phyloP scores from a whole-genome alignment of 805 yeast species.

The Saturnispora zaruensis region DNA sequence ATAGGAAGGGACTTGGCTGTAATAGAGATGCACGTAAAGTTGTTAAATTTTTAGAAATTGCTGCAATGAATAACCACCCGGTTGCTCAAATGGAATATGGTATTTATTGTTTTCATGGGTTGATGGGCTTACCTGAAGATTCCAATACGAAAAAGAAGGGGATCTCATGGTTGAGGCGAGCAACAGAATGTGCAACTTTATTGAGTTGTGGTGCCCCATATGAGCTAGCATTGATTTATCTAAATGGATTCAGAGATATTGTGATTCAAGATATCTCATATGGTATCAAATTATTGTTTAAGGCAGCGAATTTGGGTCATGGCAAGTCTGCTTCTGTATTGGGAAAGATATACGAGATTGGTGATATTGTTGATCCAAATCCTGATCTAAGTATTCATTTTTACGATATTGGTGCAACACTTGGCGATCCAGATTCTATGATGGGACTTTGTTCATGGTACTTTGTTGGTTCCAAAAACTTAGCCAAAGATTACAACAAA shows the following conservation, averaged over 20 bases:
- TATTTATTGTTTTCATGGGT: constrained; percentile 70
- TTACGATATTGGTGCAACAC: constrained; percentile 81
- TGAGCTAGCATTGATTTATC: constrained; percentile 80
- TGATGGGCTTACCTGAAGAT: constrained; percentile 71
- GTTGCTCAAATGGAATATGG: constrained; percentile 97
- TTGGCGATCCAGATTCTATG: constrained; percentile 86
- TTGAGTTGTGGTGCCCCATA: constrained; percentile 89
- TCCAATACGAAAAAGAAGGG: constrained; percentile 73
- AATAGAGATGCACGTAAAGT: constrained; percentile 83
- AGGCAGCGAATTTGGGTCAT: constrained; percentile 84
- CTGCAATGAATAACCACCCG: constrained; percentile 87
- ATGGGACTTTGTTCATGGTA: constrained; percentile 96
- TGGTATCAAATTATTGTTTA: constrained; percentile 77
- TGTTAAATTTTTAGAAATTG: constrained; percentile 70
- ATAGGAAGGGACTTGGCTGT: constrained; percentile 90
- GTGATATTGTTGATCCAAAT: constrained; percentile 68
- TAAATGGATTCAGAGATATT: constrained; percentile 77
- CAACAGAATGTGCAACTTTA: constrained; percentile 75
- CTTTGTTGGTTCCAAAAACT: constrained; percentile 82
- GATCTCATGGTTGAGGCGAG: constrained; percentile 86
- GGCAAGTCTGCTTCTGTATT: constrained; percentile 68
- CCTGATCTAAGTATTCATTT: constrained; percentile 82
- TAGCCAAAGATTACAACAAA: constrained; percentile 70
- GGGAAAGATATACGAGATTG: constrained; percentile 80
- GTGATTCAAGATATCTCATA: constrained; percentile 76